Base-by-base conservation (phyloP, 805 yeast genomes). In the Wickerhamiella qilinensis region DNA sequence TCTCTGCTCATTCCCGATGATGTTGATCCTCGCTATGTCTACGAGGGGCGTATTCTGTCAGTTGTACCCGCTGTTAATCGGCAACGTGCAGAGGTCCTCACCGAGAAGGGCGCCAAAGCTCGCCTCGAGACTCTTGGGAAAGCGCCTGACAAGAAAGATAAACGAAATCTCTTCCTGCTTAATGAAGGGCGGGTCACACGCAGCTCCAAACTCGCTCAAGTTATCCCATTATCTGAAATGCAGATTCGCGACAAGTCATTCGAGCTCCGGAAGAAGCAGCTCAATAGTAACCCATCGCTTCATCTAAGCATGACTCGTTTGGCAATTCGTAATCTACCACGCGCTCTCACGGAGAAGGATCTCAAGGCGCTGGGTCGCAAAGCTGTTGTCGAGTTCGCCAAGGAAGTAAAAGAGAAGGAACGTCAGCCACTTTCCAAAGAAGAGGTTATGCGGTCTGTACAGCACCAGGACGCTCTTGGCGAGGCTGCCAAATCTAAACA, bases 301-400 rank as follows among this genome's bases (percentile, higher is more conserved):
- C 97, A 88, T 65, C 63, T 91, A 43, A 83, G 95, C n/a, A 63
- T 88, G 60, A 88, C 97, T 1, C 75, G 98, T 64, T 70, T 91
- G 56, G 98, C 98, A 8, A 73, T 91, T 42, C 73, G 98, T 62
- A 91, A 91, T 56, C 60, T 91, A 37, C 98, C 98, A 33, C 74
- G 97, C 56, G 76, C 93, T 12, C 76, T 91, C 91, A 79, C 73
- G 43, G 82, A 78, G 44, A 84, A 82, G 57, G 76, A 93, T 0
- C 65, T 91, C 50, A 91, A 91, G 54, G 93, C 93, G 1, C 65
- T 91, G 36, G 96, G 93, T 30, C 77, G 98, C 58, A 82, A 83
- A 56, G 96, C 94, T 1, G 83, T 91, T 42, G 95, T 91, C 18
- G 79, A 79, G 51, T 91, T 88, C 62, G 96, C 97, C 12, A 80